Base-by-base conservation (phyloP, 1,139 yeast species). In the Nakaseomyces kungkrabaensis region DNA sequence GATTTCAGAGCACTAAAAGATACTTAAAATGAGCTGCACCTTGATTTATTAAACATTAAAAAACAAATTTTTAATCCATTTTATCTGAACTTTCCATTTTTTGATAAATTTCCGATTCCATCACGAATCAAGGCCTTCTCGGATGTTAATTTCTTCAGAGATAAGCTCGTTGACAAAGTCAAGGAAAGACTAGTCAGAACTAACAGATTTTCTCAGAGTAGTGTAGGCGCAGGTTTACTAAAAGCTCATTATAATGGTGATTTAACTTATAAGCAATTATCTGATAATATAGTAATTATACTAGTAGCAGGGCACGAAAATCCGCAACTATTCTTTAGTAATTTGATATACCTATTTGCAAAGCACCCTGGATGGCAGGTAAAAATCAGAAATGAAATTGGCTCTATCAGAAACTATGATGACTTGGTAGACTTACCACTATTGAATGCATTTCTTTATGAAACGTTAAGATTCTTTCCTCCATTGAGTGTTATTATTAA, bases 231-330 rank as follows among this genome's bases (percentile, higher is more conserved):
- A 46, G 66, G 62, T 48, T 61, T 78, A 22, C 61, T 69, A 22
- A 58, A 68, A 24, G 79, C 80, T 1, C 63, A 69, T 41, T 60
- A 68, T 4, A 56, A 56, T 4, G 74, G 72, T 0, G 53, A 54
- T 1, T 66, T 80, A 2, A 68, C 74, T 1, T 67, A 70, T 46
- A 69, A 72, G 47, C 83, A 79, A 55, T 71, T 78, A 52, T 62
- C 71, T 2, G 85, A 80, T 58, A 80, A 80, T 61, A 71, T 78
- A n/a, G 75, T 78, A 17, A 79, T 80, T 29, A 66, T 78, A 3
- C 67, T 79, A 65, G 77, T 80, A 45, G 74, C 85, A 0, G 85
- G 85, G 0, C 85, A 80, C 61, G 85, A 80, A 56, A 80, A 80
- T 52, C 85, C 85, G 0, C 79, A 77, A 52, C 59, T 80, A 24